A percentile compares a stretch with the other conserved stretches of the same genome.
Conservation (phyloP, 1,284 basidiomycete species). For the Cutaneotrichosporon mucoides region DNA sequence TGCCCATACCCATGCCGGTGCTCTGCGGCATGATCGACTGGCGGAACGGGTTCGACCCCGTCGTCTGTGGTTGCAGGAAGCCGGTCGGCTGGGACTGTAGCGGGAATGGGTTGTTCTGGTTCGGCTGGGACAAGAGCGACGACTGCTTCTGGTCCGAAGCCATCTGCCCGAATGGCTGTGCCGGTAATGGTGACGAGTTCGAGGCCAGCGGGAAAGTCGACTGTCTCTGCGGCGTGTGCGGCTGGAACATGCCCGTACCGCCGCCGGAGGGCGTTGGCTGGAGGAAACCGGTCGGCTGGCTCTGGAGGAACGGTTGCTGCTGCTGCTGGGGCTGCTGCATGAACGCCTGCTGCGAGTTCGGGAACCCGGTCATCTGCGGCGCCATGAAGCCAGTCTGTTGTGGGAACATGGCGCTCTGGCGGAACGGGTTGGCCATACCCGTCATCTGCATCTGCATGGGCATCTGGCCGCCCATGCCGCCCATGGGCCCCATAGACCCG, state of each 20-base stretch:
- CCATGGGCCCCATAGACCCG: neutral
- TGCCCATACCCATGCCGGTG: neutral
- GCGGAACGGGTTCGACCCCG: slow-evolving; percentile 63
- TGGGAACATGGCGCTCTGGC: slow-evolving; percentile 54
- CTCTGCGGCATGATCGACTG: slow-evolving; percentile 42
- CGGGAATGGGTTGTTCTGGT: slow-evolving; percentile 9
- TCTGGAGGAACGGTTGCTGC: slow-evolving; percentile 4
- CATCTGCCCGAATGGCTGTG: neutral
- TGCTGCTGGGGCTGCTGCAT: slow-evolving; percentile 22
- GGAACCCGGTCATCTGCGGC: slow-evolving; percentile 61
- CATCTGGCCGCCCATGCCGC: slow-evolving; percentile 9
- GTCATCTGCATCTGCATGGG: slow-evolving; percentile 27
- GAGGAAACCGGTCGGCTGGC: slow-evolving; percentile 24
- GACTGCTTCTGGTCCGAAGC: slow-evolving; percentile 48
- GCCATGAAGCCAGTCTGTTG: slow-evolving; percentile 56
- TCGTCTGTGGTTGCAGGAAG: slow-evolving; percentile 51
- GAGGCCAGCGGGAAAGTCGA: neutral
- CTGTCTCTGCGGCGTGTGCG: slow-evolving; percentile 51
- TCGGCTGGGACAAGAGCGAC: slow-evolving; percentile 17
- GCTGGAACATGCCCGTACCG: slow-evolving; percentile 68
- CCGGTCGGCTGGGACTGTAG: slow-evolving; percentile 51
- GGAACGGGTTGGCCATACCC: slow-evolving; percentile 64
- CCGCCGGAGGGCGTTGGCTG: slow-evolving; percentile 47
- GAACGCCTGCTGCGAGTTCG: slow-evolving; percentile 54
- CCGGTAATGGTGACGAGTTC: too few relatives aligned